Percentiles rank a stretch among this genome's conserved stretches.
phyloP scores from a whole-genome alignment of 2,329 filamentous ascomycete genomes.

The Chalara sp. region DNA sequence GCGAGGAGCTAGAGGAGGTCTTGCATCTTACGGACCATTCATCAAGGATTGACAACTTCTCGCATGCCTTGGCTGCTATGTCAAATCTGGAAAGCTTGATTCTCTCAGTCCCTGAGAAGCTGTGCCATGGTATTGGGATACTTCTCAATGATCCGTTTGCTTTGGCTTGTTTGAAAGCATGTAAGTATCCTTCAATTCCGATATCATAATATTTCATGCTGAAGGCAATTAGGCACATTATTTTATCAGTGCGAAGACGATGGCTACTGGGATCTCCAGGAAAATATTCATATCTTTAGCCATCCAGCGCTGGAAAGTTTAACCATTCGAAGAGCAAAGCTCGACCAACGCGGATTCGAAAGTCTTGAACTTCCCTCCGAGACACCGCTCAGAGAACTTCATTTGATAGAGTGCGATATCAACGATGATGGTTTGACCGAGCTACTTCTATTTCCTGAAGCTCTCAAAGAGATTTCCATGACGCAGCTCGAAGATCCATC shows the following conservation, averaged over 20 bases:
- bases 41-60: constrained; percentile 36
- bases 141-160: constrained; percentile 45
- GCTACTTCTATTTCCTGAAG: constrained; percentile 37
- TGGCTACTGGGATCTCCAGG: constrained; percentile 43
- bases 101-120: constrained; percentile 36
- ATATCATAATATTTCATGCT: background rate
- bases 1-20: constrained; percentile 35
- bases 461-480: constrained; percentile 40
- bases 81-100: constrained; percentile 41
- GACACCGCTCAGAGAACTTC: constrained; percentile 36
- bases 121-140: constrained; percentile 40
- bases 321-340: constrained; percentile 36
- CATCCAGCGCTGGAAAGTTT: constrained; percentile 42
- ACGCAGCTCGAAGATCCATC: constrained; percentile 34
- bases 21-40: constrained; percentile 31
- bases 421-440: constrained; percentile 37
- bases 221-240: constrained; percentile 22
- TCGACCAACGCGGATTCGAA: constrained; percentile 42
- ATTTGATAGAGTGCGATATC: constrained; percentile 44
- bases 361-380: constrained; percentile 40
- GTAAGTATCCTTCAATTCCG: constrained; percentile 21
- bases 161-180: constrained; percentile 39
- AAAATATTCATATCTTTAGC: constrained; percentile 45
- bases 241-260: constrained; percentile 39
- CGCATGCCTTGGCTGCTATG: constrained; percentile 41